phyloP scores from a whole-genome alignment of 305 asterid species.

The Striga hermonthica region DNA sequence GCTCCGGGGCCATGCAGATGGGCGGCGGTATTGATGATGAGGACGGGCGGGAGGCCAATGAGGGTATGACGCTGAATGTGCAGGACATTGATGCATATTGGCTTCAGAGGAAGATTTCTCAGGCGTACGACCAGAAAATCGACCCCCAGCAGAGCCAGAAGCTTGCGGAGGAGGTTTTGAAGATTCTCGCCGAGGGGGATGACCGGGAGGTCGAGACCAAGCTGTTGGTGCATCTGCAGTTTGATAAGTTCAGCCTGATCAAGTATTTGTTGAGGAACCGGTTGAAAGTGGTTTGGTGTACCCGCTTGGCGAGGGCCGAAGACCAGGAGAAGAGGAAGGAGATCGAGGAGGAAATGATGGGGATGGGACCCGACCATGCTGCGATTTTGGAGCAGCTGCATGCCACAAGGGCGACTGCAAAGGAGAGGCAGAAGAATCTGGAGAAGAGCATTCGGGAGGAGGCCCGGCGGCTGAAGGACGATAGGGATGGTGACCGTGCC shows the following conservation, averaged over 20 bases:
- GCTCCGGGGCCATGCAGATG: constrained; percentile 90
- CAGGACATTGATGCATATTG: constrained; percentile 93
- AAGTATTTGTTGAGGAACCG: constrained; percentile 71
- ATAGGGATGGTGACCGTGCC: constrained; percentile 62
- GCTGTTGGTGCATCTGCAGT: constrained; percentile 76
- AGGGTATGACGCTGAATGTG: constrained; percentile 82
- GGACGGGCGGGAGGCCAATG: constrained; percentile 63
- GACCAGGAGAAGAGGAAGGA: constrained; percentile 76
- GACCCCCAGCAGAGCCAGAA: constrained; percentile 90
- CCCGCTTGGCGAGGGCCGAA: constrained; percentile 90
- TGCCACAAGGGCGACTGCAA: constrained; percentile 89
- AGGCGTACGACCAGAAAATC: constrained; percentile 84
- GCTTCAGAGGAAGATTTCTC: constrained; percentile 96
- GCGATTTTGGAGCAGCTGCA: constrained; percentile 88
- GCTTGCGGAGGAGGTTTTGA: constrained; percentile 84
- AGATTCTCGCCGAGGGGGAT: constrained; percentile 84
- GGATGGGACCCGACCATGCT: constrained; percentile 59
- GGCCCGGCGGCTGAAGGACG: constrained; percentile 81
- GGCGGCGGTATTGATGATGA: constrained; percentile 92
- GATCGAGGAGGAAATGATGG: constrained; percentile 87
- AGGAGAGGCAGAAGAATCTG: constrained; percentile 84
- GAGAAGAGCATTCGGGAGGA: constrained; percentile 92
- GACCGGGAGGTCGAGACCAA: constrained; percentile 88
- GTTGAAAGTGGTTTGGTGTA: constrained; percentile 90
- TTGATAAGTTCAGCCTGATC: constrained; percentile 72